These are phyloP conservation scores for Ilex aquifolium DNA, from an alignment of 257 asterid species.

Conservation along the genomic window DNA sequence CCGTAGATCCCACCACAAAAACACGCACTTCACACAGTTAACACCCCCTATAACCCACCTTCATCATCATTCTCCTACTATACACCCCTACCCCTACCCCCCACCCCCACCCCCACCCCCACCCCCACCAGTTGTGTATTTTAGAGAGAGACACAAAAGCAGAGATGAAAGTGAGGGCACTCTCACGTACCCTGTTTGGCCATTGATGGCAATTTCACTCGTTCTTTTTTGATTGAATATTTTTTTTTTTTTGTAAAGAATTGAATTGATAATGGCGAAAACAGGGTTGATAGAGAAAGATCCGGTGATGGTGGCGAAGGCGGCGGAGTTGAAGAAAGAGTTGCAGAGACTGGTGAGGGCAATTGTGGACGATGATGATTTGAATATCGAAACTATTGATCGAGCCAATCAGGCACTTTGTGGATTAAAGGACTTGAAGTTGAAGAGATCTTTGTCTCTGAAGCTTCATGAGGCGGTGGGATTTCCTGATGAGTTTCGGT, in stretches of 20 bases:
- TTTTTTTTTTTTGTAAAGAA: neutral
- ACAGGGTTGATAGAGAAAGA: constrained; percentile 57
- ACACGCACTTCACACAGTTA: too few relatives aligned
- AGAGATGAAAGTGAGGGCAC: too few relatives aligned
- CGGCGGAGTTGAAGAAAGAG: constrained; percentile 61
- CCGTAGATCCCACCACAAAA: neutral
- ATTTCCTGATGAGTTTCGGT: constrained; percentile 77
- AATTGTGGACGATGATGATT: neutral
- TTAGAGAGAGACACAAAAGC: too few relatives aligned
- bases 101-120: constrained; percentile 2
- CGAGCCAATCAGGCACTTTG: neutral
- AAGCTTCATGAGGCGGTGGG: constrained; percentile 8
- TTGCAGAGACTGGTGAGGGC: constrained; percentile 44
- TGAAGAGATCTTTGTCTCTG: constrained; percentile 25
- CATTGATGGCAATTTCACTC: too few relatives aligned
- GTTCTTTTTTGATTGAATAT: too few relatives aligned
- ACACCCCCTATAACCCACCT: too few relatives aligned
- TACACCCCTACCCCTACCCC: neutral
- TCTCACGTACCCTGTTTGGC: neutral
- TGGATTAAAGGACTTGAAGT: neutral
- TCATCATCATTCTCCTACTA: too few relatives aligned
- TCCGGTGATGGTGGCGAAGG: constrained; percentile 42
- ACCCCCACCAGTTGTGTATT: too few relatives aligned
- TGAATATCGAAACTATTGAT: neutral
- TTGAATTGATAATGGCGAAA: constrained; percentile 55